A percentile compares a stretch with the other conserved stretches of the same genome.
phyloP scores from a whole-genome alignment of 176 grass and related monocot species.

The Eremochloa ophiuroides region DNA sequence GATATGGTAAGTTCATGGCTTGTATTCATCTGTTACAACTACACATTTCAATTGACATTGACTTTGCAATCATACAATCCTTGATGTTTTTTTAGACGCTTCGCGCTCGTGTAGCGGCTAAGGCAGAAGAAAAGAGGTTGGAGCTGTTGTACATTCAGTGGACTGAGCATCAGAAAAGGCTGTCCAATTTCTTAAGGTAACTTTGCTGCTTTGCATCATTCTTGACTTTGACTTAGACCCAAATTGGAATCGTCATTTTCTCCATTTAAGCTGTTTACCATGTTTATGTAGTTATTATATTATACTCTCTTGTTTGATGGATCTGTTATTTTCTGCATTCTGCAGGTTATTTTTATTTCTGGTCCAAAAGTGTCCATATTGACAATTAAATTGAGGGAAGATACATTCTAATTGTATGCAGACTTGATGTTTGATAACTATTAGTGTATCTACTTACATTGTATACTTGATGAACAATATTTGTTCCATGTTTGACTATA shows the following conservation, averaged over 20 bases:
- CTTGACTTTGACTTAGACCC: neutral
- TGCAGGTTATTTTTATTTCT: conserved; percentile 99
- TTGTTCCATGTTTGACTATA: conserved; percentile 34
- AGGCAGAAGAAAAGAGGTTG: conserved; percentile 88
- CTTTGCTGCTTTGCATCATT: conserved; percentile 16
- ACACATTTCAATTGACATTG: neutral
- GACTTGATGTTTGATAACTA: conserved; percentile 53
- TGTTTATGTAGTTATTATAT: conserved; percentile 9
- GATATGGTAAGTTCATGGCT: conserved; percentile 57
- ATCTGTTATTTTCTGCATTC: conserved; percentile 32
- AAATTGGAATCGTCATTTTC: neutral
- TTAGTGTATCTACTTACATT: conserved; percentile 36
- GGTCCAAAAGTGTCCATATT: conserved; percentile 97
- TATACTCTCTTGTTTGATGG: conserved; percentile 22
- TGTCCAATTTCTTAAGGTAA: conserved; percentile 98
- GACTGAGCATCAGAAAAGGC: conserved; percentile 95
- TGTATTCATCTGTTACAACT: conserved; percentile 16
- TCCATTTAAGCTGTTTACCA: neutral
- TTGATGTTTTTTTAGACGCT: conserved; percentile 54
- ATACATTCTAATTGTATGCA: conserved; percentile 75
- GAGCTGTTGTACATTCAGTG: conserved; percentile 91
- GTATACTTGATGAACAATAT: neutral
- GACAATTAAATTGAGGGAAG: conserved; percentile 98
- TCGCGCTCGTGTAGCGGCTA: conserved; percentile 90
- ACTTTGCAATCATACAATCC: conserved; percentile 19